These are phyloP conservation scores for Ampelomyces quisqualis DNA, from an alignment of 2,329 filamentous ascomycete species.

Conservation along the genomic window DNA sequence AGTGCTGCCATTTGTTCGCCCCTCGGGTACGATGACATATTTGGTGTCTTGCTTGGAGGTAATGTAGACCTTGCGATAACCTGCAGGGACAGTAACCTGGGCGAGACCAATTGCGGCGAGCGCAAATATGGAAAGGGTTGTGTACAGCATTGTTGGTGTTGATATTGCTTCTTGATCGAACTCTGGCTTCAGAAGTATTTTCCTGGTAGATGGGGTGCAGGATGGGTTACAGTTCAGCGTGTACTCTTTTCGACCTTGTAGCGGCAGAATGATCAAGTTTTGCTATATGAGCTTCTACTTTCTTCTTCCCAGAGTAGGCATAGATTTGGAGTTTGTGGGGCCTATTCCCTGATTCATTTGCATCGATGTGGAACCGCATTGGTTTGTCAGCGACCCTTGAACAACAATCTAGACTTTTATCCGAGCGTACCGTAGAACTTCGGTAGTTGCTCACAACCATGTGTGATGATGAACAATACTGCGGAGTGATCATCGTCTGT, in stretches of 20 bases:
- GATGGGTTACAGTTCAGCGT: neutral
- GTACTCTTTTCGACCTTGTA: neutral
- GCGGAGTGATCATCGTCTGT: neutral
- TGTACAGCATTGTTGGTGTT: slow-evolving; percentile 22
- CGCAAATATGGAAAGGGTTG: slow-evolving; percentile 18
- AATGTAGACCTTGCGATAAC: slow-evolving; percentile 34
- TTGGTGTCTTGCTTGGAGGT: slow-evolving; percentile 32
- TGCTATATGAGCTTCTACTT: neutral
- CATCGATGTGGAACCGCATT: neutral
- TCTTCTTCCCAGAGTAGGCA: neutral
- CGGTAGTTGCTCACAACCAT: slow-evolving; percentile 10
- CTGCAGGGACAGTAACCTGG: slow-evolving; percentile 20
- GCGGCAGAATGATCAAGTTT: slow-evolving; percentile 1
- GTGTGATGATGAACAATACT: neutral
- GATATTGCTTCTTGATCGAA: neutral
- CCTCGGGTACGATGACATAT: slow-evolving; percentile 32
- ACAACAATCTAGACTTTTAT: slow-evolving; percentile 9
- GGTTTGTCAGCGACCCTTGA: slow-evolving; percentile 1
- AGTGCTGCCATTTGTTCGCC: slow-evolving; percentile 18
- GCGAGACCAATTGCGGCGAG: slow-evolving; percentile 24
- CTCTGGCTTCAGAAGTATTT: neutral
- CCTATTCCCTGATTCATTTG: slow-evolving; percentile 1
- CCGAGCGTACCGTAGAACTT: slow-evolving; percentile 3
- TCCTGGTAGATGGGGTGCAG: neutral
- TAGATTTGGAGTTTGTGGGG: slow-evolving; percentile 9